A percentile compares a stretch with the other conserved stretches of the same genome.
Conservation (phyloP, 2,329 filamentous ascomycete genomes). For the Drechslerella dactyloides region DNA sequence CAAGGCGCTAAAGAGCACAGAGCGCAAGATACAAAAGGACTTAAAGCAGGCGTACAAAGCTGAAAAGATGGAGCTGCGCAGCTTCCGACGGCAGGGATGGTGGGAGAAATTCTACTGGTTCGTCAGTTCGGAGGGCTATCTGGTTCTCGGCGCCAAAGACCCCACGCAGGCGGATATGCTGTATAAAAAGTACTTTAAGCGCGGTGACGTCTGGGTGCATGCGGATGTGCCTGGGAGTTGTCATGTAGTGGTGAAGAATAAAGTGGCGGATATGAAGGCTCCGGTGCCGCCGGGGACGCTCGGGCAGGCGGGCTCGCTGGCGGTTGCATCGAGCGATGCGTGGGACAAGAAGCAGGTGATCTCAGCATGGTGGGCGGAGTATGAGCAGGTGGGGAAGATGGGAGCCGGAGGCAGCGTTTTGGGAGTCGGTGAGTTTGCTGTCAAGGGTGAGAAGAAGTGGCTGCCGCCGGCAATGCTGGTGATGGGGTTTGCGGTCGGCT, state of each 20-base stretch:
- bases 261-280: constrained; percentile 74
- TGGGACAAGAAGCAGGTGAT: constrained; percentile 98
- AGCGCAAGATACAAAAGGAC: constrained; percentile 84
- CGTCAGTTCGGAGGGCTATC: constrained; percentile 90
- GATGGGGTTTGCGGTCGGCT: constrained; percentile 85
- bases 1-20: constrained; percentile 84
- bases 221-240: constrained; percentile 85
- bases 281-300: constrained; percentile 91
- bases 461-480: constrained; percentile 85
- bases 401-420: constrained; percentile 80
- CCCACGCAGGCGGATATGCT: constrained; percentile 87
- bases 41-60: constrained; percentile 87
- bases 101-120: constrained; percentile 98
- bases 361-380: constrained; percentile 93
- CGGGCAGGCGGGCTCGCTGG: constrained; percentile 83
- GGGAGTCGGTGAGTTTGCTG: constrained; percentile 76
- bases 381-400: constrained; percentile 88
- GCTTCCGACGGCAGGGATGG: constrained; percentile 84
- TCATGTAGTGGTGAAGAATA: constrained; percentile 90
- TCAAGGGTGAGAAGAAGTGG: constrained; percentile 88
- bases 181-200: constrained; percentile 84
- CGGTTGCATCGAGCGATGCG: constrained; percentile 82
- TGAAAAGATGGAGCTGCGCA: constrained; percentile 85
- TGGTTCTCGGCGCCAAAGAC: constrained; percentile 88
- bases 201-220: constrained; percentile 89